A percentile compares a stretch with the other conserved stretches of the same genome.
phyloP scores from a whole-genome alignment of 192 early-diverging fungal species.

The Linnemannia elongata region DNA sequence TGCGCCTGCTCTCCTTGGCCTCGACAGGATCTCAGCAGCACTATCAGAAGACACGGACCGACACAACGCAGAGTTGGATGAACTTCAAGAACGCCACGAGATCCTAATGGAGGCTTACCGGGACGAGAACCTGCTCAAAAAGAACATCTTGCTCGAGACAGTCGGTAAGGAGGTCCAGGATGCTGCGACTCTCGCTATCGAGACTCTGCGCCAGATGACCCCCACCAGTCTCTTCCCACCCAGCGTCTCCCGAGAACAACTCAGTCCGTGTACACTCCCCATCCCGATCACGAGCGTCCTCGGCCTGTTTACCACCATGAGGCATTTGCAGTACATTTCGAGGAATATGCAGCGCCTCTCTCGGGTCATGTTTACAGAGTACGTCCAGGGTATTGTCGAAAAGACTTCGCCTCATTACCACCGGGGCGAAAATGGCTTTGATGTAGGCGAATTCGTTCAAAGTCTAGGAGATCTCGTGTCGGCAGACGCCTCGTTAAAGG shows the following conservation, averaged over 20 bases:
- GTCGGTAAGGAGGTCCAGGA: conserved; percentile 62
- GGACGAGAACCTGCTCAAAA: conserved; percentile 35
- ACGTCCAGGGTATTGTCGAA: conserved; percentile 44
- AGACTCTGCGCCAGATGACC: conserved; percentile 67
- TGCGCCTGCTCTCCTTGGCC: conserved; percentile 14
- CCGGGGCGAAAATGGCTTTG: conserved; percentile 57
- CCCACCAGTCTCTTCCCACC: conserved; percentile 59
- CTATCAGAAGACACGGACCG: conserved; percentile 18
- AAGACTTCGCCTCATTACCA: conserved; percentile 39
- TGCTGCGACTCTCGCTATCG: conserved; percentile 60
- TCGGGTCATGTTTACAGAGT: conserved; percentile 56
- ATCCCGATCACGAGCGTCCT: conserved; percentile 67
- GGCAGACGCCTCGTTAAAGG: conserved; percentile 63
- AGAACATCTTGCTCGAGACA: conserved; percentile 52
- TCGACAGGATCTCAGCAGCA: conserved; percentile 31
- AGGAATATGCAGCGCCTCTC: conserved; percentile 59
- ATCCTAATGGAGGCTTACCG: conserved; percentile 26
- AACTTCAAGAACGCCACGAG: conserved; percentile 35
- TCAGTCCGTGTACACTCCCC: conserved; percentile 67
- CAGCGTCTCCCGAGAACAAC: conserved; percentile 60
- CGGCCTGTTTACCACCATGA: conserved; percentile 66
- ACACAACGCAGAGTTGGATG: conserved; percentile 21
- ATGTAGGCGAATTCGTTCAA: conserved; percentile 70
- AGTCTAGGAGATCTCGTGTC: conserved; percentile 70
- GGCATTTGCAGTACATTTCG: conserved; percentile 67